phyloP scores from a whole-genome alignment of 768 basidiomycete species.

The Leccinum incarnatum region DNA sequence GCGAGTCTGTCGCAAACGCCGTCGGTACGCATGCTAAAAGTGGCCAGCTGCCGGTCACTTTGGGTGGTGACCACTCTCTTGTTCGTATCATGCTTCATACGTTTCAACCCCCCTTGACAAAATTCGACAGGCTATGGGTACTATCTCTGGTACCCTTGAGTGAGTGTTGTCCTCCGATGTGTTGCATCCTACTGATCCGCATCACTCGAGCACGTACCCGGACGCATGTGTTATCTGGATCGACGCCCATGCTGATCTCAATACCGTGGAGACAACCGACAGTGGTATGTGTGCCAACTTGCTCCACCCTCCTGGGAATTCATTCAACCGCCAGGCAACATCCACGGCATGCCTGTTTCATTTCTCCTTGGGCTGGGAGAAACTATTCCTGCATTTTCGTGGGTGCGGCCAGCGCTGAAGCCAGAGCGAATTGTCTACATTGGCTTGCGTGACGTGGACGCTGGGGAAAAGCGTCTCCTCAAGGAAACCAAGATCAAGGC shows the following conservation, averaged over 20 bases:
- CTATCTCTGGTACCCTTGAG: conserved; percentile 86
- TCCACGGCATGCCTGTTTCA: conserved; percentile 97
- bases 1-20: conserved; percentile 69
- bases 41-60: conserved; percentile 82
- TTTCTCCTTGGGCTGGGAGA: conserved; percentile 67
- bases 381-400: conserved; percentile 44
- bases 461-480: conserved; percentile 83
- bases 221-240: conserved; percentile 92
- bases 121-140: conserved; percentile 73
- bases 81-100: conserved; percentile 40
- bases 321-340: conserved; percentile 59
- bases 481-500: conserved; percentile 78
- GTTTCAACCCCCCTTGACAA: conserved; percentile 1
- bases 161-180: conserved; percentile 31
- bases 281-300: conserved; percentile 46
- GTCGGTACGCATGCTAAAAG: conserved; percentile 75
- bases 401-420: conserved; percentile 64
- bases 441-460: conserved; percentile 91
- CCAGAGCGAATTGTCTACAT: conserved; percentile 90
- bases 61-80: conserved; percentile 96
- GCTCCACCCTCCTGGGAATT: background rate
- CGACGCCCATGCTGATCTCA: conserved; percentile 97
- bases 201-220: conserved; percentile 54
- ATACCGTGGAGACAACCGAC: conserved; percentile 79
- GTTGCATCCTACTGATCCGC: conserved; percentile 3